Evolutionary conservation across 2,329 filamentous ascomycete genomes (phyloP), one percentile per base, ranked within the genome.

Genomic region (Talaromyces pinophilus): DNA sequence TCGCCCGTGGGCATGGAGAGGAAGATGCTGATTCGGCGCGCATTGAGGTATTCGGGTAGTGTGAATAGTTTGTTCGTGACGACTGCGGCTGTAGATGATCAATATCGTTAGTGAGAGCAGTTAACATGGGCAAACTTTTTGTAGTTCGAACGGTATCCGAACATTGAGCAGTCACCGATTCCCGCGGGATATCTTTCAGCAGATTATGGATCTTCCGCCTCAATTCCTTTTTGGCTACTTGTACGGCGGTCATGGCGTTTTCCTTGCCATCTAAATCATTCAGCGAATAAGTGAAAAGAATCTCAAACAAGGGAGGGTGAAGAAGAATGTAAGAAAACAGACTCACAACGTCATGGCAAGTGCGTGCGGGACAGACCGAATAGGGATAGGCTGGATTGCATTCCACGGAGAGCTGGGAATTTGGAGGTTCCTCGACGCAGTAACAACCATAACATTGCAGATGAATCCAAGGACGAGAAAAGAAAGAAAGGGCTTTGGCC

Each of bases 1-100:
- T 99, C 95, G 28, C 89, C 90, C 10, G 83, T 82, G 0, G 93
- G 93, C 95, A 99, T 99, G 11, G 94, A 95, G 17, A 99, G 84
- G 76, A 96, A 99, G 65, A 99, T 85, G 71, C 92, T 93, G 73
- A 99, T 87, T 63, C 87, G 85, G 67, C 83, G 85, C 50, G 95
- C 93, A 64, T 89, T 83, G 69, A 87, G 82, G 76, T 96, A 99
- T 64, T 92, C 90, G 61, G 86, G 84, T 72, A 93, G 86, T 11
- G 84, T 82, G 54, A 89, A 82, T 44, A 97, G 80, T 6, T 85
- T 82, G 63, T 87, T 84, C 70, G 89, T 89, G 25, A 92, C 88
- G 70, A 81, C 82, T 61, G 82, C 79, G 72, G 92, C 92, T 95
- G 76, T 55, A 64, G 30, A 44, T 2, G 2, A 33, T 25, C 1